Percentiles rank a stretch among this genome's conserved stretches.
These are phyloP conservation scores for Didymella arachidicola DNA, from an alignment of 2,329 filamentous ascomycete genomes.

Conservation along the genomic window DNA sequence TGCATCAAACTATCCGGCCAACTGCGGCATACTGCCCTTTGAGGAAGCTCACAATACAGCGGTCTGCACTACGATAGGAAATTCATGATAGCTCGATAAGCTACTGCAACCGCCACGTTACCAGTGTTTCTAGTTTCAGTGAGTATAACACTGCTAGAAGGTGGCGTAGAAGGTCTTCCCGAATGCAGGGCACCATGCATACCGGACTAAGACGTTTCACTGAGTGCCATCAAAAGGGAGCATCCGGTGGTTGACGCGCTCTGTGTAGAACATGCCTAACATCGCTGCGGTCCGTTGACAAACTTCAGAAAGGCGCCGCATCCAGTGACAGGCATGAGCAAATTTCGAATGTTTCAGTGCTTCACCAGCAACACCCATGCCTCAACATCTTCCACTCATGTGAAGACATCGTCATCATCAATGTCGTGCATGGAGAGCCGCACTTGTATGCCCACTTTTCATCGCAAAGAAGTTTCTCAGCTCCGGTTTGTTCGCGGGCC, in stretches of 20 bases:
- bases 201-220: conserved; percentile 11
- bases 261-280: conserved; percentile 6
- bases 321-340: conserved; percentile 13
- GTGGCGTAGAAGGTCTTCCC: conserved; percentile 21
- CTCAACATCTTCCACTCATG: conserved; percentile 14
- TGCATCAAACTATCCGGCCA: conserved; percentile 6
- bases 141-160: conserved; percentile 16
- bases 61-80: conserved; percentile 10
- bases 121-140: conserved; percentile 5
- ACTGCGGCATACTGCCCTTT: conserved; percentile 3
- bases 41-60: conserved; percentile 4
- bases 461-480: conserved; percentile 21
- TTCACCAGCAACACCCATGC: conserved; percentile 18
- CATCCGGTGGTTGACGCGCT: conserved; percentile 3
- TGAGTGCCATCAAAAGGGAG: conserved; percentile 1
- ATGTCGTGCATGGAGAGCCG: conserved; percentile 18
- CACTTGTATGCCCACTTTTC: conserved; percentile 15
- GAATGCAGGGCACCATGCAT: conserved; percentile 10
- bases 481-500: conserved; percentile 24
- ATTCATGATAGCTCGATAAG: conserved; percentile 6
- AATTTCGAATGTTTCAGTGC: conserved; percentile 12
- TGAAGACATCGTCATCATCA: conserved; percentile 15
- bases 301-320: not conserved
- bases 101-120: conserved; percentile 12
- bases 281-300: conserved; percentile 3